phyloP scores from a whole-genome alignment of 2,329 filamentous ascomycete genomes.

The Seiridium unicorne region DNA sequence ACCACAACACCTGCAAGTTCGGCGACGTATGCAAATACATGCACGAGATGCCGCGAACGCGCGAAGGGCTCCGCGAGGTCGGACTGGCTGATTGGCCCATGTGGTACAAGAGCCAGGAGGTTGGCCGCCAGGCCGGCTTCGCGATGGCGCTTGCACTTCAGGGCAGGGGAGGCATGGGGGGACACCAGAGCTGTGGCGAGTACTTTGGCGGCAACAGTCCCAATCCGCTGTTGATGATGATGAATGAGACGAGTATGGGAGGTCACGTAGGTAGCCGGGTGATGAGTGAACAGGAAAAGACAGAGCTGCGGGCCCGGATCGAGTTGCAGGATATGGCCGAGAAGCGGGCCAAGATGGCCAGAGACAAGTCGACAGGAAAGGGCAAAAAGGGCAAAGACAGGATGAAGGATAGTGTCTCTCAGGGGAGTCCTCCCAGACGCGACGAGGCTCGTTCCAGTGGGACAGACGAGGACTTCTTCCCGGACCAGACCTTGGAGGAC shows the following conservation, averaged over 20 bases:
- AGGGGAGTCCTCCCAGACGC: no score
- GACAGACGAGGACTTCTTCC: no score
- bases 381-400: no score
- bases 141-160: background rate
- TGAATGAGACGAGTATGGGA: no score
- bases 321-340: background rate
- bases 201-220: no score
- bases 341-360: background rate
- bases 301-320: background rate
- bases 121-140: no score
- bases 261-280: no score
- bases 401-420: no score
- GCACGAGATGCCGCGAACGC: conserved; percentile 46
- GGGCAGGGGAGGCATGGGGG: background rate
- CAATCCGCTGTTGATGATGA: no score
- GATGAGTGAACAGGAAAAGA: background rate
- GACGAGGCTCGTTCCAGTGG: no score
- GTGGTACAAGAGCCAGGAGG: conserved; percentile 34
- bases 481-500: no score
- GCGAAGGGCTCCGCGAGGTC: conserved; percentile 36
- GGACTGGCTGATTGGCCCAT: conserved; percentile 39
- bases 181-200: no score
- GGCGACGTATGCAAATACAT: conserved; percentile 39
- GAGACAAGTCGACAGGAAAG: background rate
- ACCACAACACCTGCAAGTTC: conserved; percentile 45